Evolutionary conservation across 164 flowering plant genomes (phyloP), one percentile per base, ranked within the genome.

Genomic region (Cinnamomum chago): DNA sequence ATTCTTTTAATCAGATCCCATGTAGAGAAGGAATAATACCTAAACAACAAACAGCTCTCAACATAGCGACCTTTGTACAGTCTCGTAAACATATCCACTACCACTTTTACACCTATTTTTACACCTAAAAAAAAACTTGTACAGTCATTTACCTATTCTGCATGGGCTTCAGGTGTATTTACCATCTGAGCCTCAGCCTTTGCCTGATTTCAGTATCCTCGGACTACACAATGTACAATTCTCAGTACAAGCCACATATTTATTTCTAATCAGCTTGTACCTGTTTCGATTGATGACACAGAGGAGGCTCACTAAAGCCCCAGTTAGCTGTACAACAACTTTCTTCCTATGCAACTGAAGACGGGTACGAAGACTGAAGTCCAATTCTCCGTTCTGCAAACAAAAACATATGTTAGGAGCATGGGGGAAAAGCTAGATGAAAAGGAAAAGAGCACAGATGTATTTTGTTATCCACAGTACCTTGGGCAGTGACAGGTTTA

Each of bases 261-360:
- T 81, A 77, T 84, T 85, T 76, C 70, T 58, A 68, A 77, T 58
- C 77, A 78, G 85, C 86, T 83, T 83, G 72, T 77, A 77, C 73
- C 81, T 68, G 73, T 71, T 73, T 73, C 75, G 78, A 85, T 76
- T 79, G 84, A 80, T 67, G 70, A 66, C 77, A 72, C 70, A 55
- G 80, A 79, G 75, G 78, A 77, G 70, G 74, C 81, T 80, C 88
- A 78, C 74, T 76, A 83, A 83, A 82, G 84, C 85, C 86, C 84
- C 89, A 78, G 92, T 92, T 86, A 90, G 95, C 95, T 90, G 95
- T 92, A 90, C 95, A 92, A 79, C 80, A 78, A 77, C 85, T 79
- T 79, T 75, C 77, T 77, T 78, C 77, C 82, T 81, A 83, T 58
- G 72, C 83, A 76, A 73, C 77, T 79, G 70, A 77, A 67, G 88